Conservation (phyloP, 2,329 filamentous ascomycete species). For the Verticillium zaregamsianum region DNA sequence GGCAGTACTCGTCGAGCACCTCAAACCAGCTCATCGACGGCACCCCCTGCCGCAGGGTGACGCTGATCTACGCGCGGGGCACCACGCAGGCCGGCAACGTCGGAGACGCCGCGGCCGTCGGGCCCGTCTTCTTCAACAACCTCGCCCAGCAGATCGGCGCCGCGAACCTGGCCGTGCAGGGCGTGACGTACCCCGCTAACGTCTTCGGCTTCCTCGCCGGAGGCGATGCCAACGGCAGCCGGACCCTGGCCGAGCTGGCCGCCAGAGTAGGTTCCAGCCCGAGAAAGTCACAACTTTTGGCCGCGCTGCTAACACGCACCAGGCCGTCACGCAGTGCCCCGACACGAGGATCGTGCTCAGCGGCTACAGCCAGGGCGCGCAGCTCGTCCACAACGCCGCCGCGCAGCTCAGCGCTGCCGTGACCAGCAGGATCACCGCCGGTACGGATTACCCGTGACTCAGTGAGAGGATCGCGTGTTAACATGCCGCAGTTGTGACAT, state of each 20-base stretch:
- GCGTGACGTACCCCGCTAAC: slow-evolving; percentile 47
- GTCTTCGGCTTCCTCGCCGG: slow-evolving; percentile 39
- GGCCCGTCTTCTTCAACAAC: slow-evolving; percentile 45
- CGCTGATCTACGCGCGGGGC: slow-evolving; percentile 53
- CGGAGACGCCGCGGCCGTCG: slow-evolving; percentile 34
- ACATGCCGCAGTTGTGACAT: slow-evolving; percentile 8
- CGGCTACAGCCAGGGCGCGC: slow-evolving; percentile 39
- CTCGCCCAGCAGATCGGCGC: slow-evolving; percentile 35
- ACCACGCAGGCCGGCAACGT: slow-evolving; percentile 50
- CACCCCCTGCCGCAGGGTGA: slow-evolving; percentile 37
- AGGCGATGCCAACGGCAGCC: slow-evolving; percentile 38
- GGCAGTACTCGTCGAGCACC: slow-evolving; percentile 10
- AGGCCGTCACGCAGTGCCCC: slow-evolving; percentile 36
- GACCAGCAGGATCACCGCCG: slow-evolving; percentile 21
- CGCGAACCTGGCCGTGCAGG: slow-evolving; percentile 45
- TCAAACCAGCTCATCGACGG: slow-evolving; percentile 15
- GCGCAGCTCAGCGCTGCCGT: slow-evolving; percentile 28
- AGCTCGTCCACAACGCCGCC: slow-evolving; percentile 39
- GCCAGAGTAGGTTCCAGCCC: not conserved
- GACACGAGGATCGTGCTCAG: slow-evolving; percentile 40
- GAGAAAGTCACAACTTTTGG: not conserved
- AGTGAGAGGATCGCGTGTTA: not conserved
- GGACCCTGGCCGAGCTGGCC: slow-evolving; percentile 28
- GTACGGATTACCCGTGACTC: not conserved
- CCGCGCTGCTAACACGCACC: not conserved